Conservation (phyloP, 2,329 filamentous ascomycete species). For the Colletotrichum zoysiae region DNA sequence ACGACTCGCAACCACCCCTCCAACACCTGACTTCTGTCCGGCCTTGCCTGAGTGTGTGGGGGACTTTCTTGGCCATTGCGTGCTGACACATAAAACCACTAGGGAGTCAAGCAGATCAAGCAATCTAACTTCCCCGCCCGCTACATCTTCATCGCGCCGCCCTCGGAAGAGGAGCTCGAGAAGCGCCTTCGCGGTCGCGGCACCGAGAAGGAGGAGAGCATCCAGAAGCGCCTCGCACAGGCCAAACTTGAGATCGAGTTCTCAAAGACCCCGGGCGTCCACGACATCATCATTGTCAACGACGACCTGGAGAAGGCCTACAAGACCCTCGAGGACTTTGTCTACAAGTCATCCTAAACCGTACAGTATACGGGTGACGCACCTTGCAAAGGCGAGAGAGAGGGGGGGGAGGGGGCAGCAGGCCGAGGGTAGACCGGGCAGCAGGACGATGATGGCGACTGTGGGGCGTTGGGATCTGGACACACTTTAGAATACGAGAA, state of each 20-base stretch:
- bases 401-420: not conserved
- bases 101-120: conserved; percentile 92
- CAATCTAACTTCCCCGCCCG: conserved; percentile 78
- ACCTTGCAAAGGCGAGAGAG: not conserved
- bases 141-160: conserved; percentile 88
- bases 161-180: conserved; percentile 80
- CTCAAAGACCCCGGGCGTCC: conserved; percentile 71
- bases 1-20: conserved; percentile 38
- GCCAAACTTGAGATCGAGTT: conserved; percentile 82
- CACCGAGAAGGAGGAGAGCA: conserved; percentile 81
- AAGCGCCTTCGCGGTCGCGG: conserved; percentile 78
- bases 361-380: not conserved
- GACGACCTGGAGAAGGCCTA: conserved; percentile 64
- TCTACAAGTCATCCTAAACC: conserved; percentile 53
- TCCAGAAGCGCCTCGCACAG: conserved; percentile 77
- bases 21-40: not conserved
- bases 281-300: conserved; percentile 55
- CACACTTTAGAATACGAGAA: conserved; percentile 21
- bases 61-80: conserved; percentile 50
- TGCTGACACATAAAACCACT: conserved; percentile 8
- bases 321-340: conserved; percentile 63
- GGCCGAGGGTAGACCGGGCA: not conserved
- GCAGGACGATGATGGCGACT: not conserved
- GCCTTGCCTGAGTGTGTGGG: not conserved
- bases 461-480: conserved; percentile 30